A percentile compares a stretch with the other conserved stretches of the same genome.
Conservation (phyloP, 495 filamentous ascomycete species). For the Durotheca rogersii region DNA sequence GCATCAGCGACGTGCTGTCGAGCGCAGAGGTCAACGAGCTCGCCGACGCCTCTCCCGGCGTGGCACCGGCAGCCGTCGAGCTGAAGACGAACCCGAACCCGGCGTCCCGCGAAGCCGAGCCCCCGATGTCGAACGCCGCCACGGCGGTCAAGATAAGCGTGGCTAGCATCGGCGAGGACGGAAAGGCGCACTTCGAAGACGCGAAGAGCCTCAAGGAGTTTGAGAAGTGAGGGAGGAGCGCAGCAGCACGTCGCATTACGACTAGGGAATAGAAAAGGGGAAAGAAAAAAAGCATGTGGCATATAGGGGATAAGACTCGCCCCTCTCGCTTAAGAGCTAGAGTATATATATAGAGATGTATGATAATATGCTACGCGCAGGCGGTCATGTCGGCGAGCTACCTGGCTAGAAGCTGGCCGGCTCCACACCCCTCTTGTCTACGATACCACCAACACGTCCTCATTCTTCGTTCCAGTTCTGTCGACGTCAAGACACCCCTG, state of each 20-base stretch:
- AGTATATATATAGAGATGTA: neutral
- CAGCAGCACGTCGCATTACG: no score
- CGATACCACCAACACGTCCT: no score
- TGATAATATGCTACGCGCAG: neutral
- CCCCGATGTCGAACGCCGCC: slow-evolving; percentile 37
- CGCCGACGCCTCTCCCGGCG: slow-evolving; percentile 67
- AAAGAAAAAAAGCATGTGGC: neutral
- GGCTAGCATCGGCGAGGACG: slow-evolving; percentile 63
- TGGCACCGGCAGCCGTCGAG: slow-evolving; percentile 51
- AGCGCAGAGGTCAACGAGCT: slow-evolving; percentile 80
- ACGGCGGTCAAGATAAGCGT: slow-evolving; percentile 43
- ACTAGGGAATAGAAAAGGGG: no score
- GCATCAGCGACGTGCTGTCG: slow-evolving; percentile 73
- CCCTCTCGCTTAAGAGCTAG: neutral
- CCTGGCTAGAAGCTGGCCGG: no score
- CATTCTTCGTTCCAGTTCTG: no score
- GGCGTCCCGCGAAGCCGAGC: slow-evolving; percentile 37
- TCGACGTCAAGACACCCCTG: no score
- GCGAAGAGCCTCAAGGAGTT: slow-evolving; percentile 55
- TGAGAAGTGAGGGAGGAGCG: slow-evolving; percentile 32
- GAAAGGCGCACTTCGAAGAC: slow-evolving; percentile 70
- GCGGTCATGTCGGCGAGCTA: no score
- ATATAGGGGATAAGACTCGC: neutral
- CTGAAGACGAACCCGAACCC: slow-evolving; percentile 41
- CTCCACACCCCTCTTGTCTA: no score